Base-by-base conservation (phyloP, 2,329 filamentous ascomycete species). In the Xylaria sp. region DNA sequence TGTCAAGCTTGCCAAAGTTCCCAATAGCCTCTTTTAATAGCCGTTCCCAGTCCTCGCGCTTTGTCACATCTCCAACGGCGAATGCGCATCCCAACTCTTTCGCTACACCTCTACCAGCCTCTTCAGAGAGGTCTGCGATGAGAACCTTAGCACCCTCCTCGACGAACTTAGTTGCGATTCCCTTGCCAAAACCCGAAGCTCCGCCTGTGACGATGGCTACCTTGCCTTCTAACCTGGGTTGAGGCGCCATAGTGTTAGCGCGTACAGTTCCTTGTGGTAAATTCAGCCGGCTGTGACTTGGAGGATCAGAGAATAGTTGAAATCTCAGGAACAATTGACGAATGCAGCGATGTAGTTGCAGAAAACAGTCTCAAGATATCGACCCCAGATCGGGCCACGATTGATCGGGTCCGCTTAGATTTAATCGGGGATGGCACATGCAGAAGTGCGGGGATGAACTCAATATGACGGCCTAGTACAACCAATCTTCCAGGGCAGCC, bases 141-240 rank as follows among this genome's bases (percentile, higher is more conserved):
- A 90, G 73, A 35, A 90, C 86, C 65, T 82, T 82, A 52, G 82
- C 83, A 40, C 87, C 87, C 75, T 90, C 87, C 23, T 80, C 72
- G 5, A 82, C 79, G 72, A 89, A 89, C 57, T 84, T 84, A 57
- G 81, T 77, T 0, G 83, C 83, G 55, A 89, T 89, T 35, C 83
- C 86, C 59, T 83, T 84, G 57, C 87, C 87, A 67, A 90, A 90
- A 2, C 88, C 88, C 11, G 84, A 85, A 2, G 84, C 87, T 7
- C 80, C 87, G 50, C 87, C 85, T 63, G 77, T 81, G 63, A 81
- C 73, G 63, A 82, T 77, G 69, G 77, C 79, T 3, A 78, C 75
- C 59, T 81, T 81, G 51, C 75, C 76, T 55, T 78, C 63, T 7
- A 82, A 74, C 58, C 79, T 76, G 4, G 66, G 65, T 38, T 63